A percentile compares a stretch with the other conserved stretches of the same genome.
phyloP scores from a whole-genome alignment of 2,329 filamentous ascomycete genomes.

The Orbilia javanica region DNA sequence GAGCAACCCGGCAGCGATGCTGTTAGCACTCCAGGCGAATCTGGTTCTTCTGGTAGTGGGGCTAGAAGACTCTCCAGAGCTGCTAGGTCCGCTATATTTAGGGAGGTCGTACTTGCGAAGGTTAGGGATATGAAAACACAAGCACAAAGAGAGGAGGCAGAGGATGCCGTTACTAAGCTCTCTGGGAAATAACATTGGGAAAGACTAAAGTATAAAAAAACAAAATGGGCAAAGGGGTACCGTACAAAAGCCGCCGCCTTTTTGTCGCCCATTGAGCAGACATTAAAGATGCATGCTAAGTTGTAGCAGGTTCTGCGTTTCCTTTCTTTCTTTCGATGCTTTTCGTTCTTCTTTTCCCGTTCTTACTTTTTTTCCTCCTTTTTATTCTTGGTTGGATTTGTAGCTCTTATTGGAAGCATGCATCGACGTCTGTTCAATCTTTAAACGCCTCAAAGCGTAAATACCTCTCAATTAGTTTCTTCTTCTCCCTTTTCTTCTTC shows the following conservation, averaged over 20 bases:
- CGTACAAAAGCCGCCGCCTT: constrained; percentile 6
- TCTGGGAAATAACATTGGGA: constrained; percentile 38
- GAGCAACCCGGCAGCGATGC: constrained; percentile 74
- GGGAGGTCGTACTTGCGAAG: constrained; percentile 93
- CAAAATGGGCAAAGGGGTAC: constrained; percentile 29
- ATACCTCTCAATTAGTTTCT: constrained; percentile 1
- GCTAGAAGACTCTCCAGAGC: constrained; percentile 70
- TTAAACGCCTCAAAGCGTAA: constrained; percentile 12
- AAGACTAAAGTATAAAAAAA: neutral
- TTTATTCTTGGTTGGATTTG: constrained; percentile 33
- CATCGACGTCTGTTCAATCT: constrained; percentile 54
- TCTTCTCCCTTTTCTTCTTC: constrained; percentile 24
- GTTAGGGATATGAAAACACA: constrained; percentile 91
- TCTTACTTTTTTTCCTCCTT: constrained; percentile 15
- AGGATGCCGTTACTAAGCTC: constrained; percentile 65
- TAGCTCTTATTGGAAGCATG: constrained; percentile 48
- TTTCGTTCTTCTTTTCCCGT: constrained; percentile 13
- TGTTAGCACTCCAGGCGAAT: constrained; percentile 67
- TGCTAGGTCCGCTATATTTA: constrained; percentile 78
- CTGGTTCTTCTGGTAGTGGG: constrained; percentile 68
- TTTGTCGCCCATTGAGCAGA: constrained; percentile 28
- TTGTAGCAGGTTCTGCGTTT: constrained; percentile 58
- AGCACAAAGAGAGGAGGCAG: constrained; percentile 76
- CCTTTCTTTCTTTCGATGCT: constrained; percentile 15
- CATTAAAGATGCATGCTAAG: constrained; percentile 41